phyloP scores from a whole-genome alignment of 2,329 filamentous ascomycete genomes.

The Ophiostoma australiae region DNA sequence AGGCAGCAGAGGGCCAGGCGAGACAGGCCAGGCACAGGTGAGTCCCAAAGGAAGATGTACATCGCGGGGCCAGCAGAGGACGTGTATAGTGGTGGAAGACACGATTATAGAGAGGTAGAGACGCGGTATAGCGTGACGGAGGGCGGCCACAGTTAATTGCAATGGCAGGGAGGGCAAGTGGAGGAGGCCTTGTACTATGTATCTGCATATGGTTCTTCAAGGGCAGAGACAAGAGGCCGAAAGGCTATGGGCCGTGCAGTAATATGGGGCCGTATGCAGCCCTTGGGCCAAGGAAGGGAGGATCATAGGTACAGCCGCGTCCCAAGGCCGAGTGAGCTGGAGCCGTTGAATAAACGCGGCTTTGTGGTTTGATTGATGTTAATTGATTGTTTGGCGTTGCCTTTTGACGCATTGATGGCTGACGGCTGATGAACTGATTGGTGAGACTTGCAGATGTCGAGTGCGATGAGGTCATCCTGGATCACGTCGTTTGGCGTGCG shows the following conservation, averaged over 20 bases:
- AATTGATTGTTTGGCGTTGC: not conserved
- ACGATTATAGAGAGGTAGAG: not conserved
- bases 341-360: not conserved
- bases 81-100: slow-evolving; percentile 10
- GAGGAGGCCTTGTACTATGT: not conserved
- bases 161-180: slow-evolving; percentile 12
- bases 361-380: not conserved
- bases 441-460: slow-evolving; percentile 1
- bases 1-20: not conserved
- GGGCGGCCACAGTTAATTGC: slow-evolving; percentile 21
- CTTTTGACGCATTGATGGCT: not conserved
- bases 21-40: slow-evolving; percentile 8
- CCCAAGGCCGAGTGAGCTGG: not conserved
- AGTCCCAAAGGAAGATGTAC: not conserved
- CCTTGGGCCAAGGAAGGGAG: slow-evolving; percentile 13
- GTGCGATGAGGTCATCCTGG: slow-evolving; percentile 10
- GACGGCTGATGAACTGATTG: not conserved
- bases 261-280: slow-evolving; percentile 2
- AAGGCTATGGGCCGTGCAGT: not conserved
- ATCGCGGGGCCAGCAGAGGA: not conserved
- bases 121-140: slow-evolving; percentile 17
- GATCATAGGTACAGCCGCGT: slow-evolving; percentile 4
- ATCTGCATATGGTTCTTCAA: slow-evolving; percentile 13
- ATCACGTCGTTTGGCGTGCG: not conserved
- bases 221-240: slow-evolving; percentile 14